phyloP scores from a whole-genome alignment of 352 stramenopile species.

The Lagenidium giganteum region DNA sequence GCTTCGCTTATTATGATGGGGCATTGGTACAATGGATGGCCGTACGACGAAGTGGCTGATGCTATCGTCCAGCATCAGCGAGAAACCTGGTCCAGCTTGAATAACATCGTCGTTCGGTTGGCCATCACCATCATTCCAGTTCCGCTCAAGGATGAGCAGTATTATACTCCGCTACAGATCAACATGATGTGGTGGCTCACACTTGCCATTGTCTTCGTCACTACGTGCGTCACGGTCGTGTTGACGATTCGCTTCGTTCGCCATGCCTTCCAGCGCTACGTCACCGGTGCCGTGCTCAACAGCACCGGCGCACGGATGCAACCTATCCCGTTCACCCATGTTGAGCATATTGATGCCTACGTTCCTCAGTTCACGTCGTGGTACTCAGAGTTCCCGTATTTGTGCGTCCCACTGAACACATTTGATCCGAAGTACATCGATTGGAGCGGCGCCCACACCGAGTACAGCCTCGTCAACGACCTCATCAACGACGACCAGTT shows the following conservation, averaged over 20 bases:
- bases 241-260: too few species aligned
- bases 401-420: conserved; percentile 43
- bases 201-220: too few species aligned
- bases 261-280: conserved; percentile 27
- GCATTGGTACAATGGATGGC: conserved; percentile 78
- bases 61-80: too few species aligned
- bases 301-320: too few species aligned
- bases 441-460: conserved; percentile 48
- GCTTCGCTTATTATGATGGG: conserved; percentile 70
- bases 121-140: too few species aligned
- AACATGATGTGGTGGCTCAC: too few species aligned
- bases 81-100: too few species aligned
- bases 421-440: conserved; percentile 54
- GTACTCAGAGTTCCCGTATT: conserved; percentile 65
- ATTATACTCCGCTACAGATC: too few species aligned
- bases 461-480: conserved; percentile 63
- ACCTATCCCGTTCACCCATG: conserved; percentile 33
- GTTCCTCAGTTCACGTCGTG: conserved; percentile 59
- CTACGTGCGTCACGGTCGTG: conserved; percentile 23
- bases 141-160: too few species aligned
- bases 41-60: conserved; percentile 45
- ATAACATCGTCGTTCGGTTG: too few species aligned
- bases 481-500: conserved; percentile 44
- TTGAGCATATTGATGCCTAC: conserved; percentile 49
- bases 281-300: conserved; percentile 17